Evolutionary conservation across 768 basidiomycete genomes (phyloP).

Genomic region (Suillus paluster): DNA sequence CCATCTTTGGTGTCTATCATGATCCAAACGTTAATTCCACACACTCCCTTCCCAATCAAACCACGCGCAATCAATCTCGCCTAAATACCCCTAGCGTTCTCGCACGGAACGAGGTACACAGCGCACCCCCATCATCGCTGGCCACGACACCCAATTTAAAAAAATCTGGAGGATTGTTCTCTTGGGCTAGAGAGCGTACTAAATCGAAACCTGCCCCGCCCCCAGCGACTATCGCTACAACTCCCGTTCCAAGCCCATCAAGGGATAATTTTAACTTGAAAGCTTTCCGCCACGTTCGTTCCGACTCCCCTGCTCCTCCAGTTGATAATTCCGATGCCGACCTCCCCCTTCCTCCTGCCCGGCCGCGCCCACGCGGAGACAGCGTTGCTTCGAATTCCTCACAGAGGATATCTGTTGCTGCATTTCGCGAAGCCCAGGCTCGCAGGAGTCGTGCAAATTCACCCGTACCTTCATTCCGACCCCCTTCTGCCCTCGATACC

Average conservation of each 20-base stretch:
- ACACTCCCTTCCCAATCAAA: slow-evolving; percentile 60
- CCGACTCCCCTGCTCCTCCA: slow-evolving; percentile 41
- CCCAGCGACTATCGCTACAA: slow-evolving; percentile 41
- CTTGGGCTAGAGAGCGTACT: slow-evolving; percentile 43
- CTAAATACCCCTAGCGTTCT: slow-evolving; percentile 26
- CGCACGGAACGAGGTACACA: slow-evolving; percentile 11
- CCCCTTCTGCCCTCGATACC: slow-evolving; percentile 38
- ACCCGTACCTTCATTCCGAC: slow-evolving; percentile 55
- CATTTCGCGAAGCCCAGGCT: slow-evolving; percentile 79
- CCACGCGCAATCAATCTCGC: slow-evolving; percentile 22
- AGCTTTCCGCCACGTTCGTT: slow-evolving; percentile 70
- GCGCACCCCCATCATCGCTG: slow-evolving; percentile 12
- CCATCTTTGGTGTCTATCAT: slow-evolving; percentile 63
- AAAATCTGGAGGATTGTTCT: slow-evolving; percentile 41
- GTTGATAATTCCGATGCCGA: slow-evolving; percentile 26
- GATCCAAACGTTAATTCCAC: slow-evolving; percentile 60
- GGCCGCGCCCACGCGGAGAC: slow-evolving; percentile 56
- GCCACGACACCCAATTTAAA: slow-evolving; percentile 24
- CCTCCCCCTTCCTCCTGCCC: slow-evolving; percentile 40
- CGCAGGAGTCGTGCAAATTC: slow-evolving; percentile 65
- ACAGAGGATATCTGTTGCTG: slow-evolving; percentile 80
- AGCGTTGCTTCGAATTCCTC: slow-evolving; percentile 67
- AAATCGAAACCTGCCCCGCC: slow-evolving; percentile 33
- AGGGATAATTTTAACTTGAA: slow-evolving; percentile 66
- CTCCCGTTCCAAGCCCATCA: slow-evolving; percentile 25